phyloP scores from a whole-genome alignment of 768 basidiomycete species.

The Chalciporus pseudorubinellus region DNA sequence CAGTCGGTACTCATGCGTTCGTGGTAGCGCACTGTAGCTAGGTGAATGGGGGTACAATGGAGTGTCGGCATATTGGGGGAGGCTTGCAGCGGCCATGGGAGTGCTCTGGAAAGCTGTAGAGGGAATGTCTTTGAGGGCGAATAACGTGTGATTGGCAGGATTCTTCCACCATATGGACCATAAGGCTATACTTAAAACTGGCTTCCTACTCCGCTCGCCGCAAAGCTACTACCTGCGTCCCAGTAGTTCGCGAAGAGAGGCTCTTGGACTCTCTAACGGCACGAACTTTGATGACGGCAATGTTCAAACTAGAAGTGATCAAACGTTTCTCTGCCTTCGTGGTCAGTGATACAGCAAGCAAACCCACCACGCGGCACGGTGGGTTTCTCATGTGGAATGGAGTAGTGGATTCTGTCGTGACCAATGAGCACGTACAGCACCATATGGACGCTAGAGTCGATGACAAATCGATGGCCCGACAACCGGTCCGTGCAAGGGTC shows the following conservation, averaged over 20 bases:
- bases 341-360: not conserved
- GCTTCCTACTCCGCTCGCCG: constrained; percentile 33
- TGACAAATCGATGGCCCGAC: too few relatives aligned
- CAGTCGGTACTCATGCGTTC: constrained; percentile 50
- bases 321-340: not conserved
- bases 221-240: constrained; percentile 10
- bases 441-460: constrained; percentile 8
- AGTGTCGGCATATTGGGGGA: constrained; percentile 48
- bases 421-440: not conserved
- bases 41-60: constrained; percentile 39
- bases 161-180: constrained; percentile 27
- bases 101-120: constrained; percentile 19
- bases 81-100: constrained; percentile 54
- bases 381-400: constrained; percentile 2
- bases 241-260: not conserved
- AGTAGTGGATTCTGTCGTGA: not conserved
- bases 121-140: not conserved
- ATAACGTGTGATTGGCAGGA: constrained; percentile 23
- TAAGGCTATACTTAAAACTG: constrained; percentile 32
- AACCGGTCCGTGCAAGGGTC: too few relatives aligned
- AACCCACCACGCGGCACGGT: not conserved
- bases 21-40: constrained; percentile 56
- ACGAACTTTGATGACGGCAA: not conserved
- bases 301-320: not conserved
- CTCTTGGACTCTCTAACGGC: not conserved